Evolutionary conservation across 305 asterid species (phyloP).

Genomic region (Solanum aculeatissimum): DNA sequence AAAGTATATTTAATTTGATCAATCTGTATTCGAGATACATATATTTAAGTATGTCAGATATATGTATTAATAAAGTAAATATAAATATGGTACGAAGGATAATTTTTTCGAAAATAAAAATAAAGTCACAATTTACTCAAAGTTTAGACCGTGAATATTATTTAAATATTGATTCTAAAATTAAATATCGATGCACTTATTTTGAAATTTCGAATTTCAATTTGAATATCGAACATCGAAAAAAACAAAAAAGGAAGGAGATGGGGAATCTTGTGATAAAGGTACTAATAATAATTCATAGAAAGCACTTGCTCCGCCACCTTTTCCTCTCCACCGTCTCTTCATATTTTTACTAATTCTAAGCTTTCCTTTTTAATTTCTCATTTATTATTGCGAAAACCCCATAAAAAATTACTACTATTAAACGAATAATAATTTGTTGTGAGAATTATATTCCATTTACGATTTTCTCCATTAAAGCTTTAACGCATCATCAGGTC

Average conservation of each 20-base stretch:
- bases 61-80: no score
- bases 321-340: conserved; percentile 30
- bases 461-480: background rate
- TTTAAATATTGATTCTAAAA: background rate
- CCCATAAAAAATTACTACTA: background rate
- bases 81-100: no score
- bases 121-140: no score
- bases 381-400: background rate
- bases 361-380: background rate
- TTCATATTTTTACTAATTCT: background rate
- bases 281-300: background rate
- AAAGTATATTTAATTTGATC: no score
- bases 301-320: conserved; percentile 3
- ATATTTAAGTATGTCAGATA: no score
- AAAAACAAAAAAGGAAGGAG: background rate
- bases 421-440: no score
- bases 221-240: rapidly evolving
- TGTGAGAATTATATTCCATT: background rate
- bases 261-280: background rate
- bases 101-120: no score
- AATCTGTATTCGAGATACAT: no score
- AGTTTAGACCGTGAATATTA: background rate
- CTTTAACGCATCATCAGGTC: background rate
- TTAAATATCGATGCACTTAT: background rate
- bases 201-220: background rate